Evolutionary conservation across 768 basidiomycete species (phyloP).

Genomic region (Leccinum subtestaceum): DNA sequence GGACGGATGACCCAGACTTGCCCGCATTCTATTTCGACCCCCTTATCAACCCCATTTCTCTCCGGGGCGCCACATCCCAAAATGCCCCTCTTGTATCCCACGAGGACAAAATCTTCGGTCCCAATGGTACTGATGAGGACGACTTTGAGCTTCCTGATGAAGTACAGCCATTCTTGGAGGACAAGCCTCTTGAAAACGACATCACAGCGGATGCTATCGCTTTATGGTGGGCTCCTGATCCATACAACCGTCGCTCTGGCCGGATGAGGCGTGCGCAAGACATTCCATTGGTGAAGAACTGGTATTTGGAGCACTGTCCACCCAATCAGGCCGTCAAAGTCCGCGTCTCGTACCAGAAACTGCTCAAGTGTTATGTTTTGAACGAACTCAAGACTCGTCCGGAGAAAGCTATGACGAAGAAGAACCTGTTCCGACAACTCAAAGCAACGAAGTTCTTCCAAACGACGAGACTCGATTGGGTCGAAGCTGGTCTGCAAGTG

Average conservation of each 20-base stretch:
- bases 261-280: conserved; percentile 94
- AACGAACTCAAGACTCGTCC: conserved; percentile 87
- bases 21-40: conserved; percentile 99
- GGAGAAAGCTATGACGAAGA: conserved; percentile 98
- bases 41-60: conserved; percentile 94
- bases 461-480: conserved; percentile 96
- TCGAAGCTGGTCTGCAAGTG: conserved; percentile 97
- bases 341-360: conserved; percentile 97
- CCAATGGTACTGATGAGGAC: conserved; percentile 80
- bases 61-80: conserved; percentile 71
- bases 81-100: conserved; percentile 81
- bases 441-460: conserved; percentile 99
- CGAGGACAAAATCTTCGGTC: conserved; percentile 91
- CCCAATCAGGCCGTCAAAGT: conserved; percentile 96
- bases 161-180: conserved; percentile 75
- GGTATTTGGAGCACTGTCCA: conserved; percentile 98
- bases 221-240: conserved; percentile 98
- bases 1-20: conserved; percentile 98
- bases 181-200: conserved; percentile 81
- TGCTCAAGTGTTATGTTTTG: conserved; percentile 92
- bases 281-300: conserved; percentile 93
- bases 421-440: conserved; percentile 91
- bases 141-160: conserved; percentile 82
- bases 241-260: conserved; percentile 90
- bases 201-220: conserved; percentile 95